These are phyloP conservation scores for Flaveria trinervia DNA, from an alignment of 129 eudicot species.

Conservation along the genomic window DNA sequence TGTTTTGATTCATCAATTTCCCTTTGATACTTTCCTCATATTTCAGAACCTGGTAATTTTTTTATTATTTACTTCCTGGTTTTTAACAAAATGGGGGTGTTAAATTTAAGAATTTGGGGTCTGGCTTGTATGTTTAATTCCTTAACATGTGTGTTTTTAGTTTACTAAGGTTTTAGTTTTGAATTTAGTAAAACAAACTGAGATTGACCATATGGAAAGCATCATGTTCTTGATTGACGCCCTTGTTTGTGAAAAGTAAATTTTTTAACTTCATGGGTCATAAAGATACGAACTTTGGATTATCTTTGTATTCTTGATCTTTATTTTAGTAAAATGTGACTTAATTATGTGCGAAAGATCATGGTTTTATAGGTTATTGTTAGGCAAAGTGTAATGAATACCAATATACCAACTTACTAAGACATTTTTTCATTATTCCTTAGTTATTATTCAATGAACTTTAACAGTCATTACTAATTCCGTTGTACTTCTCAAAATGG, in stretches of 20 bases:
- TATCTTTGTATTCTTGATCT: constrained; percentile 1
- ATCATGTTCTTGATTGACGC: constrained; percentile 10
- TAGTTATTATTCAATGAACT: background rate
- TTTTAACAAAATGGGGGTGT: constrained; percentile 13
- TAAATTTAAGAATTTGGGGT: background rate
- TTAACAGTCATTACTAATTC: background rate
- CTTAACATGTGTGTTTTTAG: background rate
- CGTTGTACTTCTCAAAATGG: constrained; percentile 6
- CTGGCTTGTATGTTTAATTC: background rate
- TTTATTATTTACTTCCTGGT: background rate
- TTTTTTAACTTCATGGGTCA: background rate
- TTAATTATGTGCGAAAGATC: constrained; percentile 10
- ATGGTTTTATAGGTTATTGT: background rate
- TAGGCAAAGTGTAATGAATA: background rate
- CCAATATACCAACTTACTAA: background rate
- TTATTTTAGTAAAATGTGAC: background rate
- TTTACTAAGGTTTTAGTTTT: background rate
- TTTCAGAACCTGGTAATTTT: too few species aligned
- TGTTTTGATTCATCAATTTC: constrained; percentile 15
- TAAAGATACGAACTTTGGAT: background rate
- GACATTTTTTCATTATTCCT: background rate
- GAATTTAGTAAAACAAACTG: background rate
- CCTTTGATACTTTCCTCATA: too few species aligned
- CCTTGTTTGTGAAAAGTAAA: constrained; percentile 5
- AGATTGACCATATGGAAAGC: constrained; percentile 3